Evolutionary conservation across 2,329 filamentous ascomycete species (phyloP).

Genomic region (Calonectria honghensis): DNA sequence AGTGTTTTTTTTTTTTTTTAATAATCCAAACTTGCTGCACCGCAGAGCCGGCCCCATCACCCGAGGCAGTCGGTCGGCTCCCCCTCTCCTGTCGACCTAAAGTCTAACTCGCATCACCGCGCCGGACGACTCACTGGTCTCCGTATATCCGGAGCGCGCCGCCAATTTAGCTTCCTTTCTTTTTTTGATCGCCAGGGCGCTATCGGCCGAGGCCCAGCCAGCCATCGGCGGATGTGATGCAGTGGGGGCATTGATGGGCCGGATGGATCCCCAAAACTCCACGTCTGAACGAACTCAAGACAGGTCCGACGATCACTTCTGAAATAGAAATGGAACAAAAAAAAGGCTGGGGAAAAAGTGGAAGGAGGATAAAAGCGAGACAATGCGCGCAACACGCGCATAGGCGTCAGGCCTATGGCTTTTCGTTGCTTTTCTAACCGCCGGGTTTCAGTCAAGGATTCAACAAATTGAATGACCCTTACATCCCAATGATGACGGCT

Average conservation of each 20-base stretch:
- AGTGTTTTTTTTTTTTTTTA: not conserved
- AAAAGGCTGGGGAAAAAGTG: slow-evolving; percentile 8
- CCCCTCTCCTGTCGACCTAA: not conserved
- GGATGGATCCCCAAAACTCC: not conserved
- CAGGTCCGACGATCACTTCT: slow-evolving; percentile 12
- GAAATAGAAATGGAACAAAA: slow-evolving; percentile 2
- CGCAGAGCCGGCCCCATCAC: not conserved
- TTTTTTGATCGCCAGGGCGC: slow-evolving; percentile 14
- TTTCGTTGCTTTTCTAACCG: not conserved
- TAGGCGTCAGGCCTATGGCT: not conserved
- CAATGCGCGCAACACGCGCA: not conserved
- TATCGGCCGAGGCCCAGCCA: slow-evolving; percentile 19
- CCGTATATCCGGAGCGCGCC: slow-evolving; percentile 23
- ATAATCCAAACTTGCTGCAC: not conserved
- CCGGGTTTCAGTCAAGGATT: not conserved
- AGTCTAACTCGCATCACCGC: slow-evolving; percentile 23
- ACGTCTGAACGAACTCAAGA: slow-evolving; percentile 1
- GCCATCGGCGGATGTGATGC: not conserved
- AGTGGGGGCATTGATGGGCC: not conserved
- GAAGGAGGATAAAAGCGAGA: not conserved
- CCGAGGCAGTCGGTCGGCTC: not conserved
- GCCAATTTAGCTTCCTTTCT: slow-evolving; percentile 12
- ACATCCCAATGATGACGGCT: not conserved
- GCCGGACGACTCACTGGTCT: slow-evolving; percentile 7
- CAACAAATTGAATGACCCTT: not conserved